Evolutionary conservation across 2,329 filamentous ascomycete genomes (phyloP).

Genomic region (Colletotrichum chrysophilum): DNA sequence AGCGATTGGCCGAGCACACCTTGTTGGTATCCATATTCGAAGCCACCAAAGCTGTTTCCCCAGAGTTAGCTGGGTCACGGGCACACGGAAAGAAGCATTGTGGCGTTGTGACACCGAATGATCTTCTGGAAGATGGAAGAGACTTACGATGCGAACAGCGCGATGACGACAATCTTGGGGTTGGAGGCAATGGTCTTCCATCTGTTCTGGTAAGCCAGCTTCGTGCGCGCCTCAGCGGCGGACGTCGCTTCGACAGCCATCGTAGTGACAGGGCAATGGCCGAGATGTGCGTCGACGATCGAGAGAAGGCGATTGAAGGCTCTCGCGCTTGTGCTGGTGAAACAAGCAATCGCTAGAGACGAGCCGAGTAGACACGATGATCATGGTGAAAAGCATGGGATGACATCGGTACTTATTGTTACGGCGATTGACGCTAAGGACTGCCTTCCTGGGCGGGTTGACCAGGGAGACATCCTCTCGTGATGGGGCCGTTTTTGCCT

Average conservation of each 20-base stretch:
- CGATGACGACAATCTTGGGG: slow-evolving; percentile 42
- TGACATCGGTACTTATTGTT: slow-evolving; percentile 12
- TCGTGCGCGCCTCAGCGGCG: slow-evolving; percentile 15
- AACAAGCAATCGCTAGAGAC: background rate
- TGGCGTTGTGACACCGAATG: slow-evolving; percentile 33
- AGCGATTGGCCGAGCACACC: slow-evolving; percentile 57
- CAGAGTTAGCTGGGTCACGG: background rate
- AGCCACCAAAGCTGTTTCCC: slow-evolving; percentile 48
- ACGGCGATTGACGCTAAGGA: slow-evolving; percentile 5
- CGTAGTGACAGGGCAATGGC: background rate
- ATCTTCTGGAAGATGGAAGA: background rate
- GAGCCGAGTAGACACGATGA: background rate
- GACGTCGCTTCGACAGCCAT: slow-evolving; percentile 9
- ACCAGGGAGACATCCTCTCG: background rate
- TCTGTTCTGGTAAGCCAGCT: slow-evolving; percentile 15
- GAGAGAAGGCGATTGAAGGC: background rate
- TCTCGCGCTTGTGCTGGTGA: background rate
- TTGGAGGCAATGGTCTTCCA: slow-evolving; percentile 37
- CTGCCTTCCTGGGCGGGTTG: background rate
- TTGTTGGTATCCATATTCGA: slow-evolving; percentile 60
- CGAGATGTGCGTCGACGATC: background rate
- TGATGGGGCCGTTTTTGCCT: slow-evolving; percentile 10
- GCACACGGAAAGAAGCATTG: accelerated
- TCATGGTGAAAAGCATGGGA: background rate
- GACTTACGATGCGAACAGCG: slow-evolving; percentile 43